Evolutionary conservation across 148 eudicot genomes (phyloP), one percentile per base, ranked within the genome.

Genomic region (Silene uniflora): DNA sequence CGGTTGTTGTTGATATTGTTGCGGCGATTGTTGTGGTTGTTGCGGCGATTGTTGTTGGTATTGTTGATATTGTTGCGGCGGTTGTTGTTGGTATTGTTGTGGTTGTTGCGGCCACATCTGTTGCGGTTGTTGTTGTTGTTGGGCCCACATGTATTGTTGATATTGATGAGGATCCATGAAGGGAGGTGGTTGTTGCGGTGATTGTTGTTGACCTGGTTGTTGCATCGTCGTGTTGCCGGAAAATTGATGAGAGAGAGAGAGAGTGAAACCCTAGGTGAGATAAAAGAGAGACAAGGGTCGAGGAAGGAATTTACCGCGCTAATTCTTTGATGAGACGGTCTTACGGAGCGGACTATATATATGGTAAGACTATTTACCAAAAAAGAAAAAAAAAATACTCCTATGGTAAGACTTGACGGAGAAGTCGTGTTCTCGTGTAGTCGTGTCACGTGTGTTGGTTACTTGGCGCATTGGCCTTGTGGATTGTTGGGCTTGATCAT

Each of bases 201-300:
- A 89, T 78, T 87, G 91, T 78, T 87, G 93, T n/a, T n/a, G n/a
- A n/a, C n/a, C n/a, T n/a, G 70, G 91, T 78, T 87, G 91, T 78
- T 87, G 93, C 88, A 83, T 84, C 83, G 81, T 86, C 63, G 12
- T 19, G 25, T 65, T 75, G 79, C 54, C 69, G 78, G 4, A 2
- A 64, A 25, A 22, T 3, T 3, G 22, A 1, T 4, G n/a, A 23
- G 22, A 35, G 4, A 3, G 73, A 76, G 69, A 67, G n/a, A 67
- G 29, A 70, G 3, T 49, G 71, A 81, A 85, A 74, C 82, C 83
- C 81, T 4, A 32, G 35, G 35, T 32, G 35, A 32, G 35, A 32
- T 32, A 2, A 2, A 27, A 27, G 29, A 27, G 29, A 27, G 29
- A 27, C 0, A 32, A 32, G n/a, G n/a, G n/a, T n/a, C n/a, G n/a